A percentile compares a stretch with the other conserved stretches of the same genome.
Evolutionary conservation across 257 asterid species (phyloP).

Genomic region (Solanum sejunctum): DNA sequence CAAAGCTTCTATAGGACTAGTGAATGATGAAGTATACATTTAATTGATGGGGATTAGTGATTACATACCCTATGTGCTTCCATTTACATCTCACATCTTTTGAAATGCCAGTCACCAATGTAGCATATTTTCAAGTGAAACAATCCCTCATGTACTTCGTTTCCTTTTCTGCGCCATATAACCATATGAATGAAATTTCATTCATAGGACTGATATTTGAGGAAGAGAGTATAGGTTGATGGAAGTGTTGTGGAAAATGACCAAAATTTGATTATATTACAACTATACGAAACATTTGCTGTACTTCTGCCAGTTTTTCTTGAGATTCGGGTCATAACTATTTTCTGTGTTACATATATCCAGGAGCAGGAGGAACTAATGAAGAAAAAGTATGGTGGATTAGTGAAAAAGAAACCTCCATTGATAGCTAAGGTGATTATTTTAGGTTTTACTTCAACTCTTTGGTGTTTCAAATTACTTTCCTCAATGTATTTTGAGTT

Average conservation of each 20-base stretch:
- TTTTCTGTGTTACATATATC: background rate
- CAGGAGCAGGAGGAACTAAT: slow-evolving; percentile 77
- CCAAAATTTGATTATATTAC: background rate
- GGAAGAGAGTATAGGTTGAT: background rate
- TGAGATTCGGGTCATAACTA: background rate
- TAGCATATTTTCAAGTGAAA: background rate
- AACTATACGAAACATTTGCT: background rate
- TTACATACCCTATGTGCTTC: background rate
- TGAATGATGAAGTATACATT: background rate
- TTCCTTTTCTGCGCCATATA: background rate
- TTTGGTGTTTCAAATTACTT: background rate
- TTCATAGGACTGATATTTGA: background rate
- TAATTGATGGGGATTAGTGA: background rate
- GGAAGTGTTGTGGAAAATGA: background rate
- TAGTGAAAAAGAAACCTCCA: slow-evolving; percentile 52
- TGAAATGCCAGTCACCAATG: background rate
- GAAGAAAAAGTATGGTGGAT: slow-evolving; percentile 67
- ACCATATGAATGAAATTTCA: background rate
- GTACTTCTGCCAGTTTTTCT: background rate
- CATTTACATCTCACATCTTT: background rate
- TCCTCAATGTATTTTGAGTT: background rate
- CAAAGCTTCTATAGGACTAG: background rate
- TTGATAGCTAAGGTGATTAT: slow-evolving; percentile 50
- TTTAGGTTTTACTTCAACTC: background rate
- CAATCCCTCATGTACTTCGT: background rate